These are phyloP conservation scores for Bipolaris cookei DNA, from an alignment of 2,329 filamentous ascomycete genomes.

Conservation along the genomic window DNA sequence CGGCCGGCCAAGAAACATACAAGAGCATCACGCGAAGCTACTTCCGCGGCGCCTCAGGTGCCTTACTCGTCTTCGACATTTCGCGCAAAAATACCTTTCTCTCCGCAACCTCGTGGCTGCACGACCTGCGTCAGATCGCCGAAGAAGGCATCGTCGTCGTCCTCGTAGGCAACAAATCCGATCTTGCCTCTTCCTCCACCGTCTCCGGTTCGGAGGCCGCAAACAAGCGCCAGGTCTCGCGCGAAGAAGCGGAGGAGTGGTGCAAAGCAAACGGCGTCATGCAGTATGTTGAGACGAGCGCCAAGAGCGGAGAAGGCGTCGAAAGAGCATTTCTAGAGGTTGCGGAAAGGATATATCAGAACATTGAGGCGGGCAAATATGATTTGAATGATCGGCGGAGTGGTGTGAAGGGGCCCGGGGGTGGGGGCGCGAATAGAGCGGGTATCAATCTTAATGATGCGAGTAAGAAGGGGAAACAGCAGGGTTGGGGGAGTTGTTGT, in stretches of 20 bases:
- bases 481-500: slow-evolving; percentile 45
- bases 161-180: slow-evolving; percentile 92
- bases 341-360: slow-evolving; percentile 93
- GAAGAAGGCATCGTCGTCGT: slow-evolving; percentile 95
- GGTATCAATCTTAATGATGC: slow-evolving; percentile 54
- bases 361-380: slow-evolving; percentile 93
- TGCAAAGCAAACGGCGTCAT: slow-evolving; percentile 83
- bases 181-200: slow-evolving; percentile 66
- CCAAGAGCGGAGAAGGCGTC: slow-evolving; percentile 93
- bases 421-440: slow-evolving; percentile 49
- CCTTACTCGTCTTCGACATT: slow-evolving; percentile 93
- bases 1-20: slow-evolving; percentile 95
- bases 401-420: slow-evolving; percentile 78
- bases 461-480: slow-evolving; percentile 41
- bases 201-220: slow-evolving; percentile 48
- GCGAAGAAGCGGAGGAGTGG: slow-evolving; percentile 88
- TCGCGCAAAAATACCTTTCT: slow-evolving; percentile 82
- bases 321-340: slow-evolving; percentile 93
- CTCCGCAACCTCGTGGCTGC: slow-evolving; percentile 90
- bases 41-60: slow-evolving; percentile 80
- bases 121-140: slow-evolving; percentile 91
- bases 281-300: slow-evolving; percentile 94
- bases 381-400: slow-evolving; percentile 91
- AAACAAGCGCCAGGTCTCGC: slow-evolving; percentile 79
- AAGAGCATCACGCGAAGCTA: slow-evolving; percentile 95